Evolutionary conservation across 2,329 filamentous ascomycete species (phyloP).

Genomic region (Raffaelea deltoideospora): DNA sequence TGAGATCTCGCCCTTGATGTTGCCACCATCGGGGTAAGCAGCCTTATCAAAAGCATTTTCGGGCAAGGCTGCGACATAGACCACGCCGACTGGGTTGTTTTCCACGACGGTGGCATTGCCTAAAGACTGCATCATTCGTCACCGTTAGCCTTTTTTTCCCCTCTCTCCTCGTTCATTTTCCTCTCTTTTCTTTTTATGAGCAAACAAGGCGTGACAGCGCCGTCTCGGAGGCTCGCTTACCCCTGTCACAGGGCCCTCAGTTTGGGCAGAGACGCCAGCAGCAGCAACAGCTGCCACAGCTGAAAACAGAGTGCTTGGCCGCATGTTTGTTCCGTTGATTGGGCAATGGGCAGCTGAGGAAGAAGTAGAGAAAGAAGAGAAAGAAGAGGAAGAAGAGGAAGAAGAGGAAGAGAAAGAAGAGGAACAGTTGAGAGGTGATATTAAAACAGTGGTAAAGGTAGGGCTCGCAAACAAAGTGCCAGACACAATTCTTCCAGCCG

Average conservation of each 20-base stretch:
- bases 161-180: no score
- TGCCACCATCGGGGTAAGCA: constrained; percentile 29
- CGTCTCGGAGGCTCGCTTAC: no score
- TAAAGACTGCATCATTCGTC: constrained; percentile 6
- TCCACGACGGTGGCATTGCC: constrained; percentile 17
- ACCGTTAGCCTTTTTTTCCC: no score
- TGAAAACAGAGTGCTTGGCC: neutral
- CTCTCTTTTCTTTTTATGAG: no score
- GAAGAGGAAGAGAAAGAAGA: neutral
- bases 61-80: constrained; percentile 42
- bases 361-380: neutral
- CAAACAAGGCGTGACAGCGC: neutral
- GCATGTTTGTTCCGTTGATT: no score
- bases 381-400: neutral
- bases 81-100: constrained; percentile 38
- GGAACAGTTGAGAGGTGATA: neutral
- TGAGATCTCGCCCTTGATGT: constrained; percentile 27
- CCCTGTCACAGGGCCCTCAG: neutral
- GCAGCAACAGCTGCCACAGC: neutral
- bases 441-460: neutral
- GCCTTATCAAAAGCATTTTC: constrained; percentile 33
- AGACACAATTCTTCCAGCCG: no score
- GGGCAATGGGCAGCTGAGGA: neutral
- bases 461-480: neutral
- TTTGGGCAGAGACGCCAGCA: neutral